These are phyloP conservation scores for Cyberlindnera subsufficiens DNA, from an alignment of 805 yeast genomes.

Conservation along the genomic window DNA sequence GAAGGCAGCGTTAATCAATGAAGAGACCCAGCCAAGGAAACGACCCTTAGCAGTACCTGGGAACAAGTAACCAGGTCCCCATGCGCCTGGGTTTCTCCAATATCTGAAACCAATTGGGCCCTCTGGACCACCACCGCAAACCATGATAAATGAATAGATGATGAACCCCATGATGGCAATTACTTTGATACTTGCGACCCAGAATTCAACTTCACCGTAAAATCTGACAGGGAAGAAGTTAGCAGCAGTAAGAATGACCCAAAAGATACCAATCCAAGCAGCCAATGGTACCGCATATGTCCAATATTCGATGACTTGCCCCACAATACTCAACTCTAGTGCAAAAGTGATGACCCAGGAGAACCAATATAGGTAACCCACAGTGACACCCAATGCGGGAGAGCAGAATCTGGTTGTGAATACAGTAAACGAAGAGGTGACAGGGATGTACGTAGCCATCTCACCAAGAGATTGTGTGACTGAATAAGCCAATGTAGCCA, in stretches of 20 bases:
- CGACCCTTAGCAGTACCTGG: constrained; percentile 44
- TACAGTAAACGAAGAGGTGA: constrained; percentile 60
- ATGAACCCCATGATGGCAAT: constrained; percentile 68
- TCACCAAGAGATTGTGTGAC: constrained; percentile 74
- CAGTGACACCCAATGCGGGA: constrained; percentile 68
- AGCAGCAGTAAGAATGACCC: constrained; percentile 44
- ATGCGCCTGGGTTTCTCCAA: constrained; percentile 76
- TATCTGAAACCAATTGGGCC: constrained; percentile 77
- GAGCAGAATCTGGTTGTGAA: constrained; percentile 64
- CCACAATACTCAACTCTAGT: constrained; percentile 64
- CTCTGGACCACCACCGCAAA: constrained; percentile 63
- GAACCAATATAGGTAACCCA: constrained; percentile 72
- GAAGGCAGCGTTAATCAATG: constrained; percentile 70
- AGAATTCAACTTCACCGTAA: constrained; percentile 73
- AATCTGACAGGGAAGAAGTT: constrained; percentile 64
- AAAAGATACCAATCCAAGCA: constrained; percentile 68
- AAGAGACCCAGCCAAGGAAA: constrained; percentile 65
- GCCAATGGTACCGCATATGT: constrained; percentile 62
- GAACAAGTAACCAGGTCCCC: constrained; percentile 61
- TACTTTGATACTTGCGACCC: constrained; percentile 65
- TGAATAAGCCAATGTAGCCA: constrained; percentile 58
- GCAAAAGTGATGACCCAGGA: constrained; percentile 77
- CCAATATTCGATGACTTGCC: constrained; percentile 62
- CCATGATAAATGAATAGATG: constrained; percentile 62
- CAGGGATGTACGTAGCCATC: constrained; percentile 75